A percentile compares a stretch with the other conserved stretches of the same genome.
These are phyloP conservation scores for Russula sp. DNA, from an alignment of 768 basidiomycete species.

Conservation along the genomic window DNA sequence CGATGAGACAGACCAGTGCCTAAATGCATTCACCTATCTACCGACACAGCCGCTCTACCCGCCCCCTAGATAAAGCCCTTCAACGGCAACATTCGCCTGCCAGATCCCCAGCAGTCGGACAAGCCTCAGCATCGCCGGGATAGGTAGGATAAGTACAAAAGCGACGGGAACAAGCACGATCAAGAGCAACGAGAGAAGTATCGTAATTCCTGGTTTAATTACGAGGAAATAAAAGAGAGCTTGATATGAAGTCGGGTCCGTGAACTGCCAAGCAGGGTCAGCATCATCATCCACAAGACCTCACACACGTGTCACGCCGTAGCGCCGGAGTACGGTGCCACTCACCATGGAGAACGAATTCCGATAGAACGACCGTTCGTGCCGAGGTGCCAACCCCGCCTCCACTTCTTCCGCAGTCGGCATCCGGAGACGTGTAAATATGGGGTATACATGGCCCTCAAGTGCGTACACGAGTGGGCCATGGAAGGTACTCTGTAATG, in stretches of 20 bases:
- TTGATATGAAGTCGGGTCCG: conserved; percentile 78
- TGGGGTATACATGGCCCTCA: conserved; percentile 66
- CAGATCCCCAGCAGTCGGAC: conserved; percentile 68
- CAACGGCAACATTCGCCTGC: conserved; percentile 82
- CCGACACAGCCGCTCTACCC: conserved; percentile 31
- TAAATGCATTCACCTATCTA: conserved; percentile 1
- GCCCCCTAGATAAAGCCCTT: conserved; percentile 53
- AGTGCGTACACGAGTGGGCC: conserved; percentile 58
- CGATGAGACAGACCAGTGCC: not conserved
- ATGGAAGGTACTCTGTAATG: conserved; percentile 69
- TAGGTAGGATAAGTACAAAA: conserved; percentile 59
- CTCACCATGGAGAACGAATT: conserved; percentile 79
- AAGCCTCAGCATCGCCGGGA: conserved; percentile 63
- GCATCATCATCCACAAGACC: conserved; percentile 8
- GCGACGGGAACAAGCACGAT: conserved; percentile 56
- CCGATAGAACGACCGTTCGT: conserved; percentile 73
- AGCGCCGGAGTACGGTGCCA: conserved; percentile 17
- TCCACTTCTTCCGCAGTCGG: conserved; percentile 52
- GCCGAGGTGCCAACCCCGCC: conserved; percentile 38
- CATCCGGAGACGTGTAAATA: conserved; percentile 64
- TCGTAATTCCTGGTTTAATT: conserved; percentile 77
- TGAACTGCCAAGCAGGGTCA: conserved; percentile 50
- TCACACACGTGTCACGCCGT: conserved; percentile 15
- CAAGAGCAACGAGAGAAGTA: conserved; percentile 57
- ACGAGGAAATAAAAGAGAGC: conserved; percentile 87